Evolutionary conservation across 2,329 filamentous ascomycete genomes (phyloP), one percentile per base, ranked within the genome.

Genomic region (Arthrinium phaeospermum): DNA sequence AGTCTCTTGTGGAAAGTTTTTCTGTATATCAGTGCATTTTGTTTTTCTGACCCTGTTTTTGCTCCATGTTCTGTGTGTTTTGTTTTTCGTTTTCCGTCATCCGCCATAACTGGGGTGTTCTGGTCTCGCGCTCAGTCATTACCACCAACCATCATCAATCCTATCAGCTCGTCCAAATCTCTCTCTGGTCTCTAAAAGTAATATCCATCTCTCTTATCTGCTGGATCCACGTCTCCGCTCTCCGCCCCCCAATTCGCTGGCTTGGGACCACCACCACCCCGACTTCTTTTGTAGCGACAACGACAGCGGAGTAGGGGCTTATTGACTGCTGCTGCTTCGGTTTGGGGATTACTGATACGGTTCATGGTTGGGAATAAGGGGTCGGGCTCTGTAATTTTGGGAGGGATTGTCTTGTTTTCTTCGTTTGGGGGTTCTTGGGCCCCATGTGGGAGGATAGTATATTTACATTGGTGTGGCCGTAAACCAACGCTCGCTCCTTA

Each of bases 11-110:
- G 41, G 67, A 30, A 68, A 46, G 27, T 10, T 68, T 68, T 68
- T 68, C 67, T 68, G 67, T 68, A 68, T 47, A 68, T 68, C 67
- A 46, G 45, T 68, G 41, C 67, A 45, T 46, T 30, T 68, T 68
- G n/a, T 30, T 46, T 68, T 67, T 41, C 44, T 46, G 41, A 34
- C 24, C 13, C 7, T 68, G n/a, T 47, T 45, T 46, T 67, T 68
- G 34, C 24, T 68, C 44, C 44, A 44, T 30, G 22, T 46, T 46
- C 64, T n/a, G 27, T 30, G 64, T 68, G 13, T 68, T 46, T 30
- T 44, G 45, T 27, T 47, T 37, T 41, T 24, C 49, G 14, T 61
- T 61, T 37, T 61, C 34, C 53, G 19, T 68, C 67, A 30, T 46
- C 41, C 24, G 34, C 57, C 57, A 64, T 64, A 64, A 64, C 30